Percentiles rank a stretch among this genome's conserved stretches.
Conservation (phyloP, 2,329 filamentous ascomycete species). For the Xylaria sp. region DNA sequence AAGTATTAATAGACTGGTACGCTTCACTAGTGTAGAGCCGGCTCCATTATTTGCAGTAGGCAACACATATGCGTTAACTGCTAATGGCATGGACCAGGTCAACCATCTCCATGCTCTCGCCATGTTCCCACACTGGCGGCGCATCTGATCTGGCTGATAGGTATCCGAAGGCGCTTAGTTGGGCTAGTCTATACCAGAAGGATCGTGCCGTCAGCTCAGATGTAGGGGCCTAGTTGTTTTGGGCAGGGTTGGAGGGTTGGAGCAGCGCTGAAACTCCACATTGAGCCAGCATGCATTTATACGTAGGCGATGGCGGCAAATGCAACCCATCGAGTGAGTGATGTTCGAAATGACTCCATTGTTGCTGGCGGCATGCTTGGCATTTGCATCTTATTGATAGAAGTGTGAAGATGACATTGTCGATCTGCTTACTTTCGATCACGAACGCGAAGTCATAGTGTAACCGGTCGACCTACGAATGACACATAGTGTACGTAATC, state of each 20-base stretch:
- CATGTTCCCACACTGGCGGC: slow-evolving; percentile 5
- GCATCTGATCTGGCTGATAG: neutral
- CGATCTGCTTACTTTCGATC: neutral
- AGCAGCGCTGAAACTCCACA: slow-evolving; percentile 12
- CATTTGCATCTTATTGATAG: slow-evolving; percentile 7
- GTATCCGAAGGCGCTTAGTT: neutral
- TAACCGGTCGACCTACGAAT: neutral
- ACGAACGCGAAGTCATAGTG: neutral
- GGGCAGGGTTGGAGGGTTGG: neutral
- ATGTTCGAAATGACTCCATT: neutral
- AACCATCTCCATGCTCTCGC: neutral
- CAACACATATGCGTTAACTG: slow-evolving; percentile 9
- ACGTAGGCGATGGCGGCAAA: neutral
- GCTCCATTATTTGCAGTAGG: slow-evolving; percentile 7
- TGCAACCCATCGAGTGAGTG: neutral
- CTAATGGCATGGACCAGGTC: neutral
- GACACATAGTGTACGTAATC: neutral
- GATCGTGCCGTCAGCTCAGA: slow-evolving; percentile 10
- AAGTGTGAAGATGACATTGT: neutral
- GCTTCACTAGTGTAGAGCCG: slow-evolving; percentile 1
- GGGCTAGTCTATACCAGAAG: neutral
- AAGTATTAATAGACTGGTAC: slow-evolving; percentile 17
- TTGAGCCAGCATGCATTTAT: neutral
- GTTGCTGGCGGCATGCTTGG: neutral
- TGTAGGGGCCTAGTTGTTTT: neutral